phyloP scores from a whole-genome alignment of 1,139 yeast genomes.

The Blastobotrys apis region DNA sequence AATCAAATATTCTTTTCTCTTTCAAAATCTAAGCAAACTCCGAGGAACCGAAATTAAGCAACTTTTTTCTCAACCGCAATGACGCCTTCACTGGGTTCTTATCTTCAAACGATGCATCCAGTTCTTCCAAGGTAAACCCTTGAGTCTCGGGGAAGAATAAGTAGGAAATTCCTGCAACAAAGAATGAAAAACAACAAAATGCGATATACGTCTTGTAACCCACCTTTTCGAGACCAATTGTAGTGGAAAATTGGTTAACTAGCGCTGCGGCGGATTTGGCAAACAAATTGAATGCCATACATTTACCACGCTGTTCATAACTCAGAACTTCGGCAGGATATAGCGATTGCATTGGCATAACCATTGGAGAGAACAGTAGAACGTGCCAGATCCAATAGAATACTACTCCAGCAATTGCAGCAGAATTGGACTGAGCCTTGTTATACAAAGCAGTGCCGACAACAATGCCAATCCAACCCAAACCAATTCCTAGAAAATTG shows the following conservation, averaged over 20 bases:
- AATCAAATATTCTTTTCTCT: too few relatives aligned
- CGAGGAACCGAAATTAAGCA: too few relatives aligned
- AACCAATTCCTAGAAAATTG: background rate
- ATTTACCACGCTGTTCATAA: slow-evolving; percentile 37
- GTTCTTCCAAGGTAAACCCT: slow-evolving; percentile 58
- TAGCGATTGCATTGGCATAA: slow-evolving; percentile 25
- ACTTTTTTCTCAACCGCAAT: too few relatives aligned
- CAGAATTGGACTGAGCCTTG: slow-evolving; percentile 2
- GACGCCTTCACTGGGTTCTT: slow-evolving; percentile 41
- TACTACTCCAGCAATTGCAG: slow-evolving; percentile 1
- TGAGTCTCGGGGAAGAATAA: slow-evolving; percentile 57
- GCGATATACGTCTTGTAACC: slow-evolving; percentile 57
- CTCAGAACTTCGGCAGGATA: slow-evolving; percentile 37
- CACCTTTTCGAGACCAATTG: slow-evolving; percentile 54
- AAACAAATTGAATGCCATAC: slow-evolving; percentile 25
- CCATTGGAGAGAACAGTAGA: slow-evolving; percentile 20
- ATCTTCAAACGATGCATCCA: slow-evolving; percentile 54
- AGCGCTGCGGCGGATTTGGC: slow-evolving; percentile 25
- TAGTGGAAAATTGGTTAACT: slow-evolving; percentile 47
- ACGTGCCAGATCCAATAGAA: slow-evolving; percentile 12
- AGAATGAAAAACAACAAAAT: slow-evolving; percentile 27
- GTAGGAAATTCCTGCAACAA: slow-evolving; percentile 30
- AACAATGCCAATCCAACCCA: slow-evolving; percentile 1
- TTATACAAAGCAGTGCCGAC: slow-evolving; percentile 1
- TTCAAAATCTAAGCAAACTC: too few relatives aligned